A percentile compares a stretch with the other conserved stretches of the same genome.
These are phyloP conservation scores for Hypoxylon rubiginosum DNA, from an alignment of 2,329 filamentous ascomycete genomes.

Conservation along the genomic window DNA sequence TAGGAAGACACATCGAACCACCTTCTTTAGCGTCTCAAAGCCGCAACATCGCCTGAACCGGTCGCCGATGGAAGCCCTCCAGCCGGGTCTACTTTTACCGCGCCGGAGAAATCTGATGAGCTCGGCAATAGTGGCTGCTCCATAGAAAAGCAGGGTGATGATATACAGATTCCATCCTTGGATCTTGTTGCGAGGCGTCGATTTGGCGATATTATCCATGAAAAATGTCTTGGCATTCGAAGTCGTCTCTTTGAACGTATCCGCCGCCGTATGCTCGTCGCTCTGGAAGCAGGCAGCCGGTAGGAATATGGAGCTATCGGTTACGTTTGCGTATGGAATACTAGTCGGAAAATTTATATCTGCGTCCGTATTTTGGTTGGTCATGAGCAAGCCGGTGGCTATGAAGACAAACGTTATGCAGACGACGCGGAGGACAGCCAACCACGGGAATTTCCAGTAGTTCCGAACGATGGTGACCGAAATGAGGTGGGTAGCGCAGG, in stretches of 20 bases:
- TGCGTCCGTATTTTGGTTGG: slow-evolving; percentile 48
- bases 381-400: slow-evolving; percentile 51
- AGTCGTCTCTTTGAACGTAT: slow-evolving; percentile 37
- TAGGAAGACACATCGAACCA: slow-evolving; percentile 37
- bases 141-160: slow-evolving; percentile 46
- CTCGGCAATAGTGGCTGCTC: slow-evolving; percentile 44
- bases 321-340: slow-evolving; percentile 43
- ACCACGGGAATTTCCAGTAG: slow-evolving; percentile 52
- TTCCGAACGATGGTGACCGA: slow-evolving; percentile 52
- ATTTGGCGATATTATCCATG: slow-evolving; percentile 25
- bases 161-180: slow-evolving; percentile 48
- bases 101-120: slow-evolving; percentile 42
- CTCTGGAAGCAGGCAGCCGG: slow-evolving; percentile 53
- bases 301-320: slow-evolving; percentile 47
- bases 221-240: slow-evolving; percentile 37
- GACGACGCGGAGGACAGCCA: slow-evolving; percentile 51
- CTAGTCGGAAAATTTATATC: slow-evolving; percentile 47
- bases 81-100: slow-evolving; percentile 32
- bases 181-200: slow-evolving; percentile 42
- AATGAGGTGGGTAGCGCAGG: slow-evolving; percentile 55
- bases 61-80: slow-evolving; percentile 29
- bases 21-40: slow-evolving; percentile 20
- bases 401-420: slow-evolving; percentile 50
- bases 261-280: slow-evolving; percentile 6
- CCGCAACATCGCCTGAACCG: slow-evolving; percentile 22